Percentiles rank a stretch among this genome's conserved stretches.
Conservation (phyloP, 2,329 filamentous ascomycete species). For the Diaporthe sp. region DNA sequence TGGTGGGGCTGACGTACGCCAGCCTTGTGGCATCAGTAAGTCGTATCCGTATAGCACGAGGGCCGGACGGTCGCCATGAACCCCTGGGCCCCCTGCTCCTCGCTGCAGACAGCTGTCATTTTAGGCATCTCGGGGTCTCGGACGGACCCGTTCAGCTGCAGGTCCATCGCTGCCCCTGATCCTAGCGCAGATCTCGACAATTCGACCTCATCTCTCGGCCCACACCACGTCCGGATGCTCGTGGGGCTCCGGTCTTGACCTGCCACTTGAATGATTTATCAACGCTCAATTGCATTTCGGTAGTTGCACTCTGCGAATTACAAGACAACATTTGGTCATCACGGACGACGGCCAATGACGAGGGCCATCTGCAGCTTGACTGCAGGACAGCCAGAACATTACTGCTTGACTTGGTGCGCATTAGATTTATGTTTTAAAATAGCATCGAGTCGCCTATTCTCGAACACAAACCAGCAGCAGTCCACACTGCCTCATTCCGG, state of each 20-base stretch:
- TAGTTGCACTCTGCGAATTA: background rate
- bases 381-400: background rate
- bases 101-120: slow-evolving; percentile 27
- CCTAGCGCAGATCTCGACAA: slow-evolving; percentile 21
- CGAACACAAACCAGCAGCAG: background rate
- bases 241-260: background rate
- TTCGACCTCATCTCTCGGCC: slow-evolving; percentile 5
- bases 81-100: background rate
- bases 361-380: background rate
- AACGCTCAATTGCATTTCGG: background rate
- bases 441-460: background rate
- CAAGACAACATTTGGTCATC: background rate
- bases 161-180: slow-evolving; percentile 15
- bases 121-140: slow-evolving; percentile 20
- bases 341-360: no score
- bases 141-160: slow-evolving; percentile 29
- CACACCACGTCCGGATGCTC: background rate
- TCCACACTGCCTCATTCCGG: background rate
- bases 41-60: background rate
- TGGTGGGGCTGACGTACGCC: slow-evolving; percentile 6
- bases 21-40: background rate
- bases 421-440: background rate
- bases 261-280: slow-evolving; percentile 8
- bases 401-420: background rate
- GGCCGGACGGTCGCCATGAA: background rate